These are phyloP conservation scores for Cytospora paraplurivora DNA, from an alignment of 2,329 filamentous ascomycete genomes.

Conservation along the genomic window DNA sequence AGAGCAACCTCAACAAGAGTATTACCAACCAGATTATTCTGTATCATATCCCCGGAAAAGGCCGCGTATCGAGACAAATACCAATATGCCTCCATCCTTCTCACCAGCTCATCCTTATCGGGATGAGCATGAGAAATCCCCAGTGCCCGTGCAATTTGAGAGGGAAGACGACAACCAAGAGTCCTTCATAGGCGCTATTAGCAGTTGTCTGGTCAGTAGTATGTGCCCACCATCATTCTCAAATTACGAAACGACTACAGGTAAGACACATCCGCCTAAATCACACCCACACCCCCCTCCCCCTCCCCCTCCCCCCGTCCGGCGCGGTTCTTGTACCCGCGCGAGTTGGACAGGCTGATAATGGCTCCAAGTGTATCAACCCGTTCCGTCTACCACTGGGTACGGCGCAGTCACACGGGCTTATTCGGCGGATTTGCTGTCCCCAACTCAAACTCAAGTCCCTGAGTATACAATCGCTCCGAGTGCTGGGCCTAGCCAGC, in stretches of 20 bases:
- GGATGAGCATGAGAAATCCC: slow-evolving; percentile 17
- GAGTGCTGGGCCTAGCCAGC: slow-evolving; percentile 24
- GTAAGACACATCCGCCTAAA: slow-evolving; percentile 10
- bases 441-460: slow-evolving; percentile 5
- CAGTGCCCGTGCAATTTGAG: slow-evolving; percentile 11
- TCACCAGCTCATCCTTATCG: not conserved
- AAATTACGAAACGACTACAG: slow-evolving; percentile 8
- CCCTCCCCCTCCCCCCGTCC: too few relatives aligned
- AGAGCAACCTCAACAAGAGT: slow-evolving; percentile 17
- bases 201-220: slow-evolving; percentile 7
- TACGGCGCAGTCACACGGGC: slow-evolving; percentile 13
- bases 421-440: slow-evolving; percentile 20
- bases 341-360: slow-evolving; percentile 8
- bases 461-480: slow-evolving; percentile 17
- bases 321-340: too few relatives aligned
- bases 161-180: slow-evolving; percentile 11
- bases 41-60: slow-evolving; percentile 37
- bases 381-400: slow-evolving; percentile 6
- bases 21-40: slow-evolving; percentile 5
- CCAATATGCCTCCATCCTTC: slow-evolving; percentile 13
- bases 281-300: too few relatives aligned
- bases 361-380: slow-evolving; percentile 17
- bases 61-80: slow-evolving; percentile 33
- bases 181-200: slow-evolving; percentile 11
- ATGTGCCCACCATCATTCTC: slow-evolving; percentile 13